Conservation (phyloP, 805 yeast genomes). For the Candida odintsovae region DNA sequence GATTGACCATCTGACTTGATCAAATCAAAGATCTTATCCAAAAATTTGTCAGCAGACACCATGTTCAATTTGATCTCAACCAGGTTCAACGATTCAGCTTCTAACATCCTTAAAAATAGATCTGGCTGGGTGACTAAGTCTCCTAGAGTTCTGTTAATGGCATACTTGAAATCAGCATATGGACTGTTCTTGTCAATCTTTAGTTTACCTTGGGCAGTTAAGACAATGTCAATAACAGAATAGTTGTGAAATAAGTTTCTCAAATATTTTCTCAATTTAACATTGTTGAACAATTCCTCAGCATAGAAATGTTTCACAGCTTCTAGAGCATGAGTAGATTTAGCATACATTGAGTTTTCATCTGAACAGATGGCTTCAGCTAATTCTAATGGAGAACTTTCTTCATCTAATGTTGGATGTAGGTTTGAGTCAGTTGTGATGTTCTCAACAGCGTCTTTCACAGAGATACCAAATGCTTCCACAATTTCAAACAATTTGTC, state of each 20-base stretch:
- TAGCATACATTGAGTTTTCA: constrained; percentile 43
- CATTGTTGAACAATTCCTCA: constrained; percentile 75
- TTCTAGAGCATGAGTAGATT: constrained; percentile 55
- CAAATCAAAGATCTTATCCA: constrained; percentile 44
- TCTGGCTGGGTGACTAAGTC: constrained; percentile 76
- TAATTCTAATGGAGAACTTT: constrained; percentile 53
- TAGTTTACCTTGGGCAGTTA: constrained; percentile 78
- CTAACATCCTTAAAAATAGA: constrained; percentile 79
- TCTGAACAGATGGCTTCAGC: constrained; percentile 37
- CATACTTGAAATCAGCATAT: constrained; percentile 87
- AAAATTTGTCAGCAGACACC: constrained; percentile 31
- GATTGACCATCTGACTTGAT: constrained; percentile 75
- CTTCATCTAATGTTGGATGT: constrained; percentile 66
- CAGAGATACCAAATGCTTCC: constrained; percentile 67
- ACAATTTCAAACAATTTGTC: constrained; percentile 64
- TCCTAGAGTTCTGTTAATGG: constrained; percentile 71
- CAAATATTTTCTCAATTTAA: constrained; percentile 67
- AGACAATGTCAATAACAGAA: constrained; percentile 63
- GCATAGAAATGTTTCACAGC: constrained; percentile 74
- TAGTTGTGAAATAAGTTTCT: constrained; percentile 56
- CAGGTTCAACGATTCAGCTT: constrained; percentile 80
- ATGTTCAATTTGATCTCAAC: constrained; percentile 56
- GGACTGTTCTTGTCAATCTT: constrained; percentile 77
- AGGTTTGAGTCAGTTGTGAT: constrained; percentile 61
- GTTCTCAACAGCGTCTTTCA: constrained; percentile 79